Conservation (phyloP, 306 rosid genomes). For the Luffa acutangula region DNA sequence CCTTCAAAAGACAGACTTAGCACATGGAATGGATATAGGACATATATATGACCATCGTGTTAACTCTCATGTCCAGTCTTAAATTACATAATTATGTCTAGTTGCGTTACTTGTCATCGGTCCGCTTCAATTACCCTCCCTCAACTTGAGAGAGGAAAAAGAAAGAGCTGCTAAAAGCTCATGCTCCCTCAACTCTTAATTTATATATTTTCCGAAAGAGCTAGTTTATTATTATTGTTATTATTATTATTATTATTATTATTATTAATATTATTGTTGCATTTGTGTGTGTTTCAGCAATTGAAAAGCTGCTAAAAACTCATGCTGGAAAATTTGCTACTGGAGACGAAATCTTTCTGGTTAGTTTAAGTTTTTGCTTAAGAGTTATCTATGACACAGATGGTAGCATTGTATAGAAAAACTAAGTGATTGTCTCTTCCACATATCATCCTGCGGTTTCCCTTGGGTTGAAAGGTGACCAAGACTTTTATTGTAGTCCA, state of each 20-base stretch:
- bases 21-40: background rate
- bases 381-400: background rate
- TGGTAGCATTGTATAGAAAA: background rate
- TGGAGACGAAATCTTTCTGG: constrained; percentile 46
- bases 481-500: background rate
- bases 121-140: background rate
- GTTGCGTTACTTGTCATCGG: background rate
- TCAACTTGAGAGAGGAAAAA: background rate
- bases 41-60: background rate
- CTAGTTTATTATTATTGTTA: background rate
- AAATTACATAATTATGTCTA: background rate
- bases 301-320: constrained; percentile 33
- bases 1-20: background rate
- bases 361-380: constrained; percentile 8
- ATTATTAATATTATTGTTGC: too few relatives aligned
- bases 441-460: background rate
- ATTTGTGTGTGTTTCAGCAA: constrained; percentile 30
- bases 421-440: background rate
- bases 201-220: background rate
- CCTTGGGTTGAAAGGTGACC: background rate
- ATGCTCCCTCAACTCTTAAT: background rate
- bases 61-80: background rate
- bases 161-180: background rate
- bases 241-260: too few relatives aligned
- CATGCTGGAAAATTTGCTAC: constrained; percentile 45